Evolutionary conservation across 192 early-diverging fungal species (phyloP), one percentile per base, ranked within the genome.

Genomic region (Coemansia sp.): DNA sequence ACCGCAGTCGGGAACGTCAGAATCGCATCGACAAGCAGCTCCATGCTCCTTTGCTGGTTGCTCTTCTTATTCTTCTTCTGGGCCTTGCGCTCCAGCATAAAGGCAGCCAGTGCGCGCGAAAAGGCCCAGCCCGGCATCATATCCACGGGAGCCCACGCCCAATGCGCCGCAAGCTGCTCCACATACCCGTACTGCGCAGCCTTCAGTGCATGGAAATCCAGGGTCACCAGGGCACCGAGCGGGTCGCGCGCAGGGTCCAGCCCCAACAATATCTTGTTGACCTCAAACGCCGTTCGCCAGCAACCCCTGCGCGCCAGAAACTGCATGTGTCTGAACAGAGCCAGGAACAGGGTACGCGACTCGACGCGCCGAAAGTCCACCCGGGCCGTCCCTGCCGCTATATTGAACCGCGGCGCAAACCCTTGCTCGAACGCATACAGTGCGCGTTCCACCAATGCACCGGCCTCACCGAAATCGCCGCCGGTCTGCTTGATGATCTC

Each of bases 211-310:
- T 89, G 88, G 72, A 88, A 93, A 61, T 97, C 95, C 64, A 96
- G 87, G 29, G 87, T 87, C 61, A 90, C 68, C 33, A 92, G 62
- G 3, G 86, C 83, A 7, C 92, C 85, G 5, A 92, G 76, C 10
- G 93, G 91, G 59, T 97, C 95, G 11, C 76, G 74, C 29, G 70
- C 72, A 3, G 92, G 90, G 65, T 94, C 92, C 56, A 96, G 75
- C 63, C 74, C 71, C 60, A 85, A 66, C 36, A 92, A 76, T 11
- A 91, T 74, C 76, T 92, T 97, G 53, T 91, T 86, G 52, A 94
- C 88, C 75, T 96, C 95, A 63, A 94, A 88, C 20, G 90, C 87
- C 22, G 95, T 97, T 37, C 92, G 74, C 95, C 95, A 97, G 74
- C 94, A 95, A 14, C 95, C 94, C 50, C 90, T 82, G n/a, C 93